A percentile compares a stretch with the other conserved stretches of the same genome.
Conservation (phyloP, 257 asterid species). For the Thymus quinquecostatus region DNA sequence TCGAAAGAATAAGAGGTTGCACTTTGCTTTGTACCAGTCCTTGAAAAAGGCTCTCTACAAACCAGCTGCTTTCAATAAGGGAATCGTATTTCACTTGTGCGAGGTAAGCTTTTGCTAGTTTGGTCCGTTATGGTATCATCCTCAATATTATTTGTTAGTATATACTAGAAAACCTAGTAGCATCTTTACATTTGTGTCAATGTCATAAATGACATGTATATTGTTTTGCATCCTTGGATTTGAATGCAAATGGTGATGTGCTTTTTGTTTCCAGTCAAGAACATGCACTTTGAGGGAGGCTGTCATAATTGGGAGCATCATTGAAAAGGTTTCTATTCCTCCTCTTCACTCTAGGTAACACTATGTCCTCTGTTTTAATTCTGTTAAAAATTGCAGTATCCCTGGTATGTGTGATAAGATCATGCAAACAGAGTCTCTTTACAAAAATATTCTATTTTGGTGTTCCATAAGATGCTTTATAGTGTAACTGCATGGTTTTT, state of each 20-base stretch:
- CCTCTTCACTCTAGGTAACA: constrained; percentile 89
- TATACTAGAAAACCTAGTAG: background rate
- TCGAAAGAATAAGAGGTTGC: constrained; percentile 78
- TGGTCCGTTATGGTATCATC: background rate
- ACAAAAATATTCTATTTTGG: background rate
- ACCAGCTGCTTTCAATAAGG: constrained; percentile 96
- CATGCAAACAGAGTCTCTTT: background rate
- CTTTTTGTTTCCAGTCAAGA: constrained; percentile 60
- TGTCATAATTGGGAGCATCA: constrained; percentile 81
- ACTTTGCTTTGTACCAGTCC: constrained; percentile 84
- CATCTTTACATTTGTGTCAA: background rate
- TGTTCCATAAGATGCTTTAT: background rate
- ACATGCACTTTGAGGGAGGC: constrained; percentile 89
- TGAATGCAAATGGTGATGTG: constrained; percentile 2
- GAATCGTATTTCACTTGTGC: constrained; percentile 77
- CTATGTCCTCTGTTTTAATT: background rate
- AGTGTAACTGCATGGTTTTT: background rate
- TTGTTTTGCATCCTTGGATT: background rate
- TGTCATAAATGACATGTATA: background rate
- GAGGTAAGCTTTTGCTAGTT: constrained; percentile 55
- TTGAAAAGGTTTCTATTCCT: constrained; percentile 86
- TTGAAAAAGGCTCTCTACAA: constrained; percentile 79
- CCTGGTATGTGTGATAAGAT: background rate
- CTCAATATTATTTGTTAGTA: background rate
- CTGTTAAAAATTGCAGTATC: background rate